These are phyloP conservation scores for Saccharomyces hybrid DNA, from an alignment of 1,139 yeast genomes.

Conservation along the genomic window DNA sequence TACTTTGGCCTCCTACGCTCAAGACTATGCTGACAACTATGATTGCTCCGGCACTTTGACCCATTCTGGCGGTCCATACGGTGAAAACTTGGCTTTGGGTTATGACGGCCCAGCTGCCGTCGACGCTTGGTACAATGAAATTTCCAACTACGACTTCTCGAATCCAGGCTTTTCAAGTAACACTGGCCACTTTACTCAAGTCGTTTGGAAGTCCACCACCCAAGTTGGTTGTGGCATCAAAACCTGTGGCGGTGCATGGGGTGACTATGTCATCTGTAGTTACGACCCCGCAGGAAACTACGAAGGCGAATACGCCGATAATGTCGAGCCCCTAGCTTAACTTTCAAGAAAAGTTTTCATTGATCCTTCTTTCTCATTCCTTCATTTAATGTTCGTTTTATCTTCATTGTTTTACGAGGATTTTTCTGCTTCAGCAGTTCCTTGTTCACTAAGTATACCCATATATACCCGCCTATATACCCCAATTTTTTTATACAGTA, in stretches of 20 bases:
- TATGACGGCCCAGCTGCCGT: conserved; percentile 51
- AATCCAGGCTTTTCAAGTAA: conserved; percentile 35
- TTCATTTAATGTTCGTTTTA: background rate
- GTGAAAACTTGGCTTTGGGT: conserved; percentile 85
- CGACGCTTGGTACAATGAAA: conserved; percentile 80
- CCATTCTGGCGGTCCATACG: conserved; percentile 74
- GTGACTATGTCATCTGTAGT: conserved; percentile 50
- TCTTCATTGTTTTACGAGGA: background rate
- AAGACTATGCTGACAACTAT: conserved; percentile 56
- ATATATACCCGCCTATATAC: background rate
- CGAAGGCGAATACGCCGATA: conserved; percentile 33
- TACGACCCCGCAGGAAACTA: conserved; percentile 56
- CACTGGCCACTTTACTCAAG: conserved; percentile 75
- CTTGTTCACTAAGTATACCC: background rate
- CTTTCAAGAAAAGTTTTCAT: background rate
- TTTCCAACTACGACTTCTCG: conserved; percentile 45
- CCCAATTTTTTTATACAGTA: background rate
- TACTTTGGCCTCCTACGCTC: conserved; percentile 57
- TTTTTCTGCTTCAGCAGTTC: background rate
- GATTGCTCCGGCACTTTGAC: conserved; percentile 58
- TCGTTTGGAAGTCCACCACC: conserved; percentile 67
- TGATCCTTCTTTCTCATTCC: background rate
- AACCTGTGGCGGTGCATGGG: conserved; percentile 40
- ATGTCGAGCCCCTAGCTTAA: conserved; percentile 22
- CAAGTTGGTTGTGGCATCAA: conserved; percentile 67